These are phyloP conservation scores for Chalciporus piperatoides DNA, from an alignment of 1,284 basidiomycete genomes.

Conservation along the genomic window DNA sequence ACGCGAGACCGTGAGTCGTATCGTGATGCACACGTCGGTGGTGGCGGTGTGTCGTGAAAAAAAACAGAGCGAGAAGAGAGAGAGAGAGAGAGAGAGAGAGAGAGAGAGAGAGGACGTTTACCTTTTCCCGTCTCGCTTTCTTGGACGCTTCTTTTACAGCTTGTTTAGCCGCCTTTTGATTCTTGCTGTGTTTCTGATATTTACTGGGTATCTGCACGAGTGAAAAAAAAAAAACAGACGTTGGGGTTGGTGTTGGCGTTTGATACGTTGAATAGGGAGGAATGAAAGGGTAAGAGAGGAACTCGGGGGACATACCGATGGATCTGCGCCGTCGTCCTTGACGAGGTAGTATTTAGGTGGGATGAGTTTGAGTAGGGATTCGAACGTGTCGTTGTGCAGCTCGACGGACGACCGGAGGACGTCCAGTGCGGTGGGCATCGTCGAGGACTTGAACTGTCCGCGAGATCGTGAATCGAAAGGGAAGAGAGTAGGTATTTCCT, in stretches of 20 bases:
- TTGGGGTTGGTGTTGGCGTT: no score
- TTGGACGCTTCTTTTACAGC: conserved; percentile 83
- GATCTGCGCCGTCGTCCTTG: conserved; percentile 44
- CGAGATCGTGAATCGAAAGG: no score
- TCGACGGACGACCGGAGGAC: conserved; percentile 68
- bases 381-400: conserved; percentile 80
- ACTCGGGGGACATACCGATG: conserved; percentile 11
- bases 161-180: conserved; percentile 77
- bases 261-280: no score
- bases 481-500: background rate
- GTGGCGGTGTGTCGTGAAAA: no score
- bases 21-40: no score
- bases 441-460: background rate
- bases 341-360: conserved; percentile 85
- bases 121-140: conserved; percentile 83
- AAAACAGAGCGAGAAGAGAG: no score
- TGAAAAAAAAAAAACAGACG: no score
- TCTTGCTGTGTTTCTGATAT: conserved; percentile 88
- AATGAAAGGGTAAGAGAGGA: no score
- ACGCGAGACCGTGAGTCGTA: no score
- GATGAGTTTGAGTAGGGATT: conserved; percentile 76
- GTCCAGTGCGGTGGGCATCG: conserved; percentile 49
- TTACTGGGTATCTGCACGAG: conserved; percentile 62
- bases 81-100: no score
- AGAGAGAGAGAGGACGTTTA: conserved; percentile 25